Evolutionary conservation across 805 yeast species (phyloP), one percentile per base, ranked within the genome.

Genomic region (Starmerella scarabaei): DNA sequence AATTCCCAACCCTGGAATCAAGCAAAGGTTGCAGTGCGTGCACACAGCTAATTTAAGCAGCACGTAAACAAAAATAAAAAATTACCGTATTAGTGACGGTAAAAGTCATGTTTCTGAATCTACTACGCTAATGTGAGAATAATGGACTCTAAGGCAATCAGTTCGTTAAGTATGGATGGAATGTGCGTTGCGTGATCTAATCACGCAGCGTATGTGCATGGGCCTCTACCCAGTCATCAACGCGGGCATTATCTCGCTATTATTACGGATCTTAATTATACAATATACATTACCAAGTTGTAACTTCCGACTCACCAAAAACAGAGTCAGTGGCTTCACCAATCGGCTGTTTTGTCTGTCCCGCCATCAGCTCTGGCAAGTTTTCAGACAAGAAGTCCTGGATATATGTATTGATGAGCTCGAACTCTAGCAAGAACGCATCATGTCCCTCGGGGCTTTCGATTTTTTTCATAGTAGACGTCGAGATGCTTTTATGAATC

Each of bases 371-470:
- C 21, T 75, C 80, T 2, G 76, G 68, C 40, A 78, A 61, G 41
- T 75, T 65, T 30, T 63, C 59, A 19, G 60, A 62, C 53, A 88
- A 67, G 59, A 88, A 91, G 3, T 71, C 72, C 33, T 72, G 61
- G 38, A 93, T 75, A 48, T 78, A 65, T 28, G 71, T 66, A 57
- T 91, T 82, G 42, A 91, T 84, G 37, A 75, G 73, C 36, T 74
- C 78, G 59, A 91, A 91, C 59, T 91, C 98, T 35, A 91, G 66
- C 44, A 91, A 63, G 56, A 91, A 91, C 2, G 97, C 98, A 64
- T 91, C 98, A 56, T 91, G 98, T 15, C 98, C 98, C 53, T 91
- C 98, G 11, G 88, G 91, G 1, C 96, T 85, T 47, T 80, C 73
- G 32, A 91, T 77, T 52, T 75, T 74, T 49, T 77, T 75, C 48